Base-by-base conservation (phyloP, 208 protist species). In the Leishmania major region DNA sequence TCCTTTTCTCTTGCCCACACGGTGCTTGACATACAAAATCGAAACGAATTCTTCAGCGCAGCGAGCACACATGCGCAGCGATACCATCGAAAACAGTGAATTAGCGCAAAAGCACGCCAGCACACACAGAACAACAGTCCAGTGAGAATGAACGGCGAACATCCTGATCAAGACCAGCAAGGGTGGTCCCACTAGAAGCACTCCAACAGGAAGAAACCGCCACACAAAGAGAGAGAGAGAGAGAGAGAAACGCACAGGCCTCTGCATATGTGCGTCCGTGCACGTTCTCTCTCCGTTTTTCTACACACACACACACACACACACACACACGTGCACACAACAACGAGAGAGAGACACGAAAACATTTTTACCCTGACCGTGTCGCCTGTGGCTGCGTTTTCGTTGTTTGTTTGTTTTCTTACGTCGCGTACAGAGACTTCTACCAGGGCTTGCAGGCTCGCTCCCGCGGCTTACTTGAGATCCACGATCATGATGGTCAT, bases 401-500 rank as follows among this genome's bases (percentile, higher is more conserved):
- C 2, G 37, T 7, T 22, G 0, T 57, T 22, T 25, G 19, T 22
- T 35, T 67, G n/a, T 19, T 35, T 43, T 13, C 60, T 19, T 40
- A 25, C 31, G 13, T 69, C 31, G 13, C 22, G 10, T 40, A 40
- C 62, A 69, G 28, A 69, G 10, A 40, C 64, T 19, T 40, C 35
- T 31, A 22, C 31, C 64, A 40, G 35, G 35, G 40, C 40, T 28
- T 55, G 31, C 55, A 35, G 28, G 49, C 45, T 55, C 49, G 78
- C 75, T 2, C 2, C n/a, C 37, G 17, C 15, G 57, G 37, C 57
- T 47, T 87, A 91, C 75, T 89, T 87, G 64, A 95, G 86, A 55
- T 93, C 87, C 31, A 96, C 91, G 74, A 97, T 94, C 89, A 96
- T 96, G 57, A 96, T 91, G 17, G 93, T 96, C 95, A 97, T 97